Evolutionary conservation across 371 early-diverging fungal species (phyloP), one percentile per base, ranked within the genome.

Genomic region (Apophysomyces variabilis): DNA sequence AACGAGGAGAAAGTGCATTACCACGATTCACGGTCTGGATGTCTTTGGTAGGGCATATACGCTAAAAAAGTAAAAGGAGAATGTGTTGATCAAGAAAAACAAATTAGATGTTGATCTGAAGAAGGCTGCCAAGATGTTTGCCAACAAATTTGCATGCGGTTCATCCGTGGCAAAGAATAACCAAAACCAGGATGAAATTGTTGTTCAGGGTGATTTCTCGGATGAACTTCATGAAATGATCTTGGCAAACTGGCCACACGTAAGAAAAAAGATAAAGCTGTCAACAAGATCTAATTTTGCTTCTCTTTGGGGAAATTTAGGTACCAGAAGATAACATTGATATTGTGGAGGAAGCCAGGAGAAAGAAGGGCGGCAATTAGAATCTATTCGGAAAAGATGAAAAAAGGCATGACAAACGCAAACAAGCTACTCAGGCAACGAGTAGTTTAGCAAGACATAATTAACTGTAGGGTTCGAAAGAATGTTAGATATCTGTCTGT

Each of bases 71-170:
- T 14, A 35, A 18, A 26, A 14, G 26, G 36, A n/a, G 18, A 57
- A 68, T 39, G 38, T 60, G 36, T 39, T 44, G 36, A 44, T 43
- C 14, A 38, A n/a, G 36, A 65, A 39, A 35, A 61, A 41, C 36
- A 14, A 14, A 36, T 37, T 38, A 93, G 93, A 88, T 61, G 90
- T 97, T 47, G 97, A 96, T 68, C 79, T 98, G 71, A 97, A 96
- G 73, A 95, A 95, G 76, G 95, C 94, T 4, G 93, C 96, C 69
- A 98, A 98, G 76, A 77, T 87, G 74, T 96, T 96, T 83, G 95
- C 96, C 54, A 92, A 87, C 68, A 90, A 90, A 78, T 96, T 94
- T 76, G 96, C 96, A 1, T 93, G 94, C 75, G 96, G 96, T 57
- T 88, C 95, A 12, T 93, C 95, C 4, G 96, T 96, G 39, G 90